These are phyloP conservation scores for Fraxinus baroniana DNA, from an alignment of 305 asterid genomes.

Conservation along the genomic window DNA sequence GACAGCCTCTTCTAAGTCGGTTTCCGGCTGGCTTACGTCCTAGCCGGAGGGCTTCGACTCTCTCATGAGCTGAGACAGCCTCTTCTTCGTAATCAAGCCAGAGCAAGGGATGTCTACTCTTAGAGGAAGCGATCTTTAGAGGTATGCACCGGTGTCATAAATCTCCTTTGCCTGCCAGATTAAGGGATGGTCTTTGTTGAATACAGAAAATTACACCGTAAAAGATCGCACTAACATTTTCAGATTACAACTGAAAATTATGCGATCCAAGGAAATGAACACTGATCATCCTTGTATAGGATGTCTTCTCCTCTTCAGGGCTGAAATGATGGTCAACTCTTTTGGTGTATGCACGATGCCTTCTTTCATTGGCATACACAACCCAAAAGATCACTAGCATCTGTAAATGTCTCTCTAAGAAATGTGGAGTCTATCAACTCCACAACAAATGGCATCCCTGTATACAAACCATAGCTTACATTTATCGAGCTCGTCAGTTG, in stretches of 20 bases:
- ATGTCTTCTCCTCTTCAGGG: neutral
- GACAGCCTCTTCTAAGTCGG: too few relatives aligned
- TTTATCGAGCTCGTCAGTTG: constrained; percentile 14
- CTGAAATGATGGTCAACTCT: neutral
- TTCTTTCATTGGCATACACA: constrained; percentile 22
- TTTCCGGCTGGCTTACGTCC: too few relatives aligned
- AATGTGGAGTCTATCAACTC: constrained; percentile 27
- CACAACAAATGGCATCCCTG: constrained; percentile 28
- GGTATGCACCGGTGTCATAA: neutral
- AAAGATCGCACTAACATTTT: too few relatives aligned
- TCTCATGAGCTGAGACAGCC: neutral
- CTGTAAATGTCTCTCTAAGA: constrained; percentile 13
- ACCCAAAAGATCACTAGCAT: constrained; percentile 26
- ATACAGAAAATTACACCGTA: neutral
- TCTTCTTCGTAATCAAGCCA: neutral
- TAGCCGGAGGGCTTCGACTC: too few relatives aligned
- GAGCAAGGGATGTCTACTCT: neutral
- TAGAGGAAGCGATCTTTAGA: neutral
- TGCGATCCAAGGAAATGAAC: neutral
- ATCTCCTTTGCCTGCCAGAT: neutral
- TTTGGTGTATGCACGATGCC: constrained; percentile 19
- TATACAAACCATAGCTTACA: constrained; percentile 23
- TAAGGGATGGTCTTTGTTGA: neutral
- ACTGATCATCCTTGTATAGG: neutral
- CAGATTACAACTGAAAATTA: neutral